Evolutionary conservation across 306 rosid species (phyloP).

Genomic region (Pyrus betulifolia): DNA sequence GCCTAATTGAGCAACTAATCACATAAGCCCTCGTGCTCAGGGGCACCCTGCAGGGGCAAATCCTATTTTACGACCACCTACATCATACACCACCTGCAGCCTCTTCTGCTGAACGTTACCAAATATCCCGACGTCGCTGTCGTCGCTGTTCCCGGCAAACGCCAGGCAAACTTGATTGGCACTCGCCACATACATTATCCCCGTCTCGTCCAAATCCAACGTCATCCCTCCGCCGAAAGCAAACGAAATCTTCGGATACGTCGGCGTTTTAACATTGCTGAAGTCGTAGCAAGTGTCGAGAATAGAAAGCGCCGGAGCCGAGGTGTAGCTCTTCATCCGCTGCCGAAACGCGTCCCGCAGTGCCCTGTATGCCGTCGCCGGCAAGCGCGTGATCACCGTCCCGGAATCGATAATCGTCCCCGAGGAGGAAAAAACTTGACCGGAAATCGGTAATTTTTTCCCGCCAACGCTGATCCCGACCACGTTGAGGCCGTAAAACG

Average conservation of each 20-base stretch:
- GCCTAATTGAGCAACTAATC: neutral
- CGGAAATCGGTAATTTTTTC: conserved; percentile 19
- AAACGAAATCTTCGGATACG: conserved; percentile 37
- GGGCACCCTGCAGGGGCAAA: conserved; percentile 5
- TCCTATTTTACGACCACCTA: conserved; percentile 6
- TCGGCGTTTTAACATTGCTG: neutral
- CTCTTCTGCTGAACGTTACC: conserved; percentile 11
- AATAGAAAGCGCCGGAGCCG: conserved; percentile 16
- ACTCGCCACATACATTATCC: conserved; percentile 25
- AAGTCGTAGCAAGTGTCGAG: conserved; percentile 71
- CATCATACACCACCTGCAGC: conserved; percentile 19
- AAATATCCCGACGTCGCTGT: neutral
- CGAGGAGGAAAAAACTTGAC: conserved; percentile 28
- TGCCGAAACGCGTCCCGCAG: conserved; percentile 25
- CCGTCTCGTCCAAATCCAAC: conserved; percentile 20
- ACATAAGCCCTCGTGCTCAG: neutral
- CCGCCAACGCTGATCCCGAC: conserved; percentile 36
- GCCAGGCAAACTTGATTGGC: neutral
- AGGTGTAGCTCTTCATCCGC: conserved; percentile 38
- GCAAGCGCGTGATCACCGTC: conserved; percentile 57
- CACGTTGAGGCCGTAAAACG: conserved; percentile 47
- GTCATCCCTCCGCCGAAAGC: conserved; percentile 21
- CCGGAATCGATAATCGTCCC: conserved; percentile 74
- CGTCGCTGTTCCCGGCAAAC: conserved; percentile 1
- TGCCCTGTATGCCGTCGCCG: conserved; percentile 42